Evolutionary conservation across 192 early-diverging fungal species (phyloP).

Genomic region (Linnemannia hyalina): DNA sequence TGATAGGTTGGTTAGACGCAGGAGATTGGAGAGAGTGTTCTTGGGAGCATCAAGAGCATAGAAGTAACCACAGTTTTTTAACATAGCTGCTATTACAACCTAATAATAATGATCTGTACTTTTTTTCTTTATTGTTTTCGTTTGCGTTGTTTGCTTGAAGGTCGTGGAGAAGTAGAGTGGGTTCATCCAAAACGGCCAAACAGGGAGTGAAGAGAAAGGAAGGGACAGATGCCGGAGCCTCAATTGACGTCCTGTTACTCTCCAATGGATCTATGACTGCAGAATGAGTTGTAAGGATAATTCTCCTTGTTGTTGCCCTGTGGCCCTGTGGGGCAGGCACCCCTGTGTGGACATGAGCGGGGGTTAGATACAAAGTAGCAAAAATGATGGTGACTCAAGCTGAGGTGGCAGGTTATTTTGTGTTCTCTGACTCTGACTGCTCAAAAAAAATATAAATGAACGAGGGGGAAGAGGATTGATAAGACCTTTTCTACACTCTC

Average conservation of each 20-base stretch:
- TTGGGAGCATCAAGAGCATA: no score
- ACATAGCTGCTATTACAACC: neutral
- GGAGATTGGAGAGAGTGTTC: no score
- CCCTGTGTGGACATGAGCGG: no score
- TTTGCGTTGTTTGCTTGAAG: no score
- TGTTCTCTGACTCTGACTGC: neutral
- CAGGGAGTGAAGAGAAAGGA: neutral
- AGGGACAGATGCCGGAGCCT: neutral
- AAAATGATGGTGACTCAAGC: conserved; percentile 35
- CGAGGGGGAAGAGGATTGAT: neutral
- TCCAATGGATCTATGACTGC: neutral
- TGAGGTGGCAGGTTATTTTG: conserved; percentile 15
- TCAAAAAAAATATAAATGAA: neutral
- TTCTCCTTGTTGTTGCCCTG: conserved; percentile 3
- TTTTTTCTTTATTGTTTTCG: neutral
- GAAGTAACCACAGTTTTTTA: neutral
- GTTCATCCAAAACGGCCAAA: neutral
- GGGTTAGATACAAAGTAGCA: neutral
- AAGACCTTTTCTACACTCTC: neutral
- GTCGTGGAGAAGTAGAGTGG: neutral
- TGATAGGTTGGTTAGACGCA: neutral
- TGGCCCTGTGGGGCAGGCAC: neutral
- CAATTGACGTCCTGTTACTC: neutral
- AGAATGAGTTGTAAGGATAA: neutral
- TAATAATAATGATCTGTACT: neutral